Conservation (phyloP, 2,329 filamentous ascomycete species). For the Arthrobotrys sphaeroides region DNA sequence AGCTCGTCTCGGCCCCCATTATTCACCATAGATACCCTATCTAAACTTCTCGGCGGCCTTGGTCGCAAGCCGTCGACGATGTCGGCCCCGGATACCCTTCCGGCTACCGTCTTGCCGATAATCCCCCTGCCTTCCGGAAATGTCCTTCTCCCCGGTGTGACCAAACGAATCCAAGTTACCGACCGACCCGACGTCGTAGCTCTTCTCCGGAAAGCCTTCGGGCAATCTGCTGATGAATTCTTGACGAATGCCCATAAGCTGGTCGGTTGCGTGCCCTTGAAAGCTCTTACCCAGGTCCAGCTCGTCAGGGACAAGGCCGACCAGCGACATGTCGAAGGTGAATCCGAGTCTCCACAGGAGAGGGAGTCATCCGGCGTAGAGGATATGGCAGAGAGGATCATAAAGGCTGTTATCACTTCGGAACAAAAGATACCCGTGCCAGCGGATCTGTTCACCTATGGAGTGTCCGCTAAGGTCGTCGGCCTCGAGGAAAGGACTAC, state of each 20-base stretch:
- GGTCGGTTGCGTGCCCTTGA: constrained; percentile 39
- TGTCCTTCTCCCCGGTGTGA: constrained; percentile 43
- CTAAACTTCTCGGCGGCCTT: constrained; percentile 44
- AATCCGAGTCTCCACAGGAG: constrained; percentile 29
- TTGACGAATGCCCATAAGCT: constrained; percentile 42
- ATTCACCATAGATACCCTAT: constrained; percentile 48
- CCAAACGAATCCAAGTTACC: constrained; percentile 43
- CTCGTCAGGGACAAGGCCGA: constrained; percentile 33
- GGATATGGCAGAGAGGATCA: constrained; percentile 39
- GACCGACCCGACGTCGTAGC: constrained; percentile 48
- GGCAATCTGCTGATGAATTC: constrained; percentile 40
- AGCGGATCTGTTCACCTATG: constrained; percentile 81
- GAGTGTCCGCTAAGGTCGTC: constrained; percentile 80
- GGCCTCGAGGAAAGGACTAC: constrained; percentile 69
- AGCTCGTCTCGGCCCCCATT: background rate
- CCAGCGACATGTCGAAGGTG: constrained; percentile 42
- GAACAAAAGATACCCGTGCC: constrained; percentile 30
- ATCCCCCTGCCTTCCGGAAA: constrained; percentile 41
- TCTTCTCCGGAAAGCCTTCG: constrained; percentile 30
- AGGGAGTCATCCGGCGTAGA: constrained; percentile 45
- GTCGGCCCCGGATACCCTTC: constrained; percentile 30
- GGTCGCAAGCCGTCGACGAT: constrained; percentile 33
- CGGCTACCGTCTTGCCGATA: constrained; percentile 40
- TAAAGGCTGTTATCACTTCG: constrained; percentile 35
- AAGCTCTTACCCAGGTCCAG: constrained; percentile 34